Evolutionary conservation across 2,329 filamentous ascomycete species (phyloP).

Genomic region (Scedosporium dehoogii): DNA sequence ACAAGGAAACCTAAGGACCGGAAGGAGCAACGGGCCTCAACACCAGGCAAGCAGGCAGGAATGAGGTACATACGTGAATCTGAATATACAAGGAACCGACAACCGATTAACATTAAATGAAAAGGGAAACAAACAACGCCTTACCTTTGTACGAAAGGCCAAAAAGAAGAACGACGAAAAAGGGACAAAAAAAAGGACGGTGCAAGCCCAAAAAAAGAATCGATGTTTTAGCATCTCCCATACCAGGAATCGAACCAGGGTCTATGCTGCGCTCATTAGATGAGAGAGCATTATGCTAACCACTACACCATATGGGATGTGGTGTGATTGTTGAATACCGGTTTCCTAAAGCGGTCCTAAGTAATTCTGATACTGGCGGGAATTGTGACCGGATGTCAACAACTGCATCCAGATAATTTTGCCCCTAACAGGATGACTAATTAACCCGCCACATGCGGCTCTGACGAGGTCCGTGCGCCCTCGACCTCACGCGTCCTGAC

Average conservation of each 20-base stretch:
- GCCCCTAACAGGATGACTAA: conserved; percentile 1
- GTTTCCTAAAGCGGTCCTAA: background rate
- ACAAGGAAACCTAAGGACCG: too few relatives aligned
- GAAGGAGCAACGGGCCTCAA: too few relatives aligned
- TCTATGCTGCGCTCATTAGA: background rate
- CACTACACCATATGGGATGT: conserved; percentile 1
- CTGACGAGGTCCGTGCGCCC: conserved; percentile 6
- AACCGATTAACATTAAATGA: too few relatives aligned
- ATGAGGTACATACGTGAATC: too few relatives aligned
- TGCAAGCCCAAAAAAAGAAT: background rate
- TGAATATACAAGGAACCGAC: too few relatives aligned
- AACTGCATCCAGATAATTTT: background rate
- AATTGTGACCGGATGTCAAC: background rate
- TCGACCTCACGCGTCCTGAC: conserved; percentile 7
- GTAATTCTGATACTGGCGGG: background rate
- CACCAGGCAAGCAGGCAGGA: too few relatives aligned
- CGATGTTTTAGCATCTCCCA: background rate
- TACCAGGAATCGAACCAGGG: conserved; percentile 2
- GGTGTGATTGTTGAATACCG: background rate
- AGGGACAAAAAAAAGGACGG: background rate
- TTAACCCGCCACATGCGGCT: conserved; percentile 5
- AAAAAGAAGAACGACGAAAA: background rate
- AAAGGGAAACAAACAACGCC: background rate
- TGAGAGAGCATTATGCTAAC: conserved; percentile 2
- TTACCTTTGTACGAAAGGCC: background rate